A percentile compares a stretch with the other conserved stretches of the same genome.
phyloP scores from a whole-genome alignment of 768 basidiomycete genomes.

The Filobasidium wieringae region DNA sequence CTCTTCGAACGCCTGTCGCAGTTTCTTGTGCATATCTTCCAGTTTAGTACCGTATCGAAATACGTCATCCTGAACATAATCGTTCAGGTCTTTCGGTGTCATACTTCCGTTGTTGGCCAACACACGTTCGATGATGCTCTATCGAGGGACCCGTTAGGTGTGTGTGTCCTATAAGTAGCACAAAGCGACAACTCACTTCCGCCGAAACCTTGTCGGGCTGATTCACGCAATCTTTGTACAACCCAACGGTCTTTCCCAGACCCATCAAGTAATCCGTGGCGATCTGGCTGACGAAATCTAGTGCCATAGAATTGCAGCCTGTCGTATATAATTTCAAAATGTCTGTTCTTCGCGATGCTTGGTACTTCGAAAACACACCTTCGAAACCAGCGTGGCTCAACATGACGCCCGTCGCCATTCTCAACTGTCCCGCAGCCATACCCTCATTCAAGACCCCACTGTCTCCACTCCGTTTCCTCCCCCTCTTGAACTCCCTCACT shows the following conservation, averaged over 20 bases:
- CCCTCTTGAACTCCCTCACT: neutral
- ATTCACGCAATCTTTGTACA: neutral
- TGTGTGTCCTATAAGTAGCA: neutral
- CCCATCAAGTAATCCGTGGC: conserved; percentile 70
- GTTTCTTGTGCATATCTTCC: conserved; percentile 70
- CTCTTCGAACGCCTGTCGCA: conserved; percentile 70
- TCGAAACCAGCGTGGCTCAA: conserved; percentile 87
- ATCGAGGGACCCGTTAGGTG: neutral
- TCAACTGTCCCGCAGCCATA: conserved; percentile 21
- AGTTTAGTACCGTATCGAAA: conserved; percentile 67
- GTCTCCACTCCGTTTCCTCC: conserved; percentile 21
- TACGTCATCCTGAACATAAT: conserved; percentile 80
- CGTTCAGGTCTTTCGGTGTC: conserved; percentile 64
- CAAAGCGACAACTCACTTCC: neutral
- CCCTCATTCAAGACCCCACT: conserved; percentile 25
- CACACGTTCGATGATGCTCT: neutral
- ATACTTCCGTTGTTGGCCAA: conserved; percentile 48
- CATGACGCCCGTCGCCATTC: conserved; percentile 38
- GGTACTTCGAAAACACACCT: conserved; percentile 58
- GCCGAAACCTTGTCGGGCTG: neutral
- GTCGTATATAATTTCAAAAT: conserved; percentile 23
- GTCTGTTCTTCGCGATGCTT: neutral
- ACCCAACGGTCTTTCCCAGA: conserved; percentile 57
- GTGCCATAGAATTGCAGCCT: conserved; percentile 60
- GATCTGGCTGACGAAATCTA: conserved; percentile 66